Percentiles rank a stretch among this genome's conserved stretches.
These are phyloP conservation scores for Clavulina sp. DNA, from an alignment of 768 basidiomycete genomes.

Conservation along the genomic window DNA sequence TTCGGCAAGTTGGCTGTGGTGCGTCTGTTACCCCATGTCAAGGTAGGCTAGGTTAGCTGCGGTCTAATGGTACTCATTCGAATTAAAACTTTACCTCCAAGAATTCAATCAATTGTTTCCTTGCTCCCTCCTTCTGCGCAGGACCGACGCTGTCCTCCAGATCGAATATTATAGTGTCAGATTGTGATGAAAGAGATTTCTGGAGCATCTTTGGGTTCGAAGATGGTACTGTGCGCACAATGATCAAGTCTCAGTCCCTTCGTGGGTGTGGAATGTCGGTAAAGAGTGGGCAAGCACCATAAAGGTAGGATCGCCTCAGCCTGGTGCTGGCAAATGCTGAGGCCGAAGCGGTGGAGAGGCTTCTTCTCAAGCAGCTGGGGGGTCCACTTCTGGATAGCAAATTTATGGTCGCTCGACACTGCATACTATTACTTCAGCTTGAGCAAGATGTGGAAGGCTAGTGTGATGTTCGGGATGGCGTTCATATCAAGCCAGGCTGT, in stretches of 20 bases:
- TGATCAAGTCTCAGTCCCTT: background rate
- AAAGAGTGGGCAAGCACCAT: background rate
- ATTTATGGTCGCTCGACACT: too few relatives aligned
- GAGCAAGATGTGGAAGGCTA: too few relatives aligned
- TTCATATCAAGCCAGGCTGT: too few relatives aligned
- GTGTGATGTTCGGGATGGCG: too few relatives aligned
- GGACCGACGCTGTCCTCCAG: conserved; percentile 76
- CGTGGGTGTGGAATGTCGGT: background rate
- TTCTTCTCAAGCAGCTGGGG: too few relatives aligned
- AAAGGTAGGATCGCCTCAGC: background rate
- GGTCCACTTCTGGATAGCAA: too few relatives aligned
- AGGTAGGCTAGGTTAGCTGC: background rate
- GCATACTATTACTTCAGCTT: too few relatives aligned
- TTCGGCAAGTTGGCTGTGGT: too few relatives aligned
- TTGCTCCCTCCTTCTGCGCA: conserved; percentile 33
- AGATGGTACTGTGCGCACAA: conserved; percentile 51
- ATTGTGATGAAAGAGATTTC: conserved; percentile 44
- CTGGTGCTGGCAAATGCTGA: too few relatives aligned
- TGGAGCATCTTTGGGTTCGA: conserved; percentile 67
- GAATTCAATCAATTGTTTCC: conserved; percentile 37
- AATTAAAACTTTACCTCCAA: conserved; percentile 27
- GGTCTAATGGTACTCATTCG: background rate
- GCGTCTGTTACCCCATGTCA: background rate
- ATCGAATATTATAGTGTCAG: conserved; percentile 75
- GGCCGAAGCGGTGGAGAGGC: too few relatives aligned